Conservation (phyloP, 805 yeast genomes). For the Teunomyces pallodes region DNA sequence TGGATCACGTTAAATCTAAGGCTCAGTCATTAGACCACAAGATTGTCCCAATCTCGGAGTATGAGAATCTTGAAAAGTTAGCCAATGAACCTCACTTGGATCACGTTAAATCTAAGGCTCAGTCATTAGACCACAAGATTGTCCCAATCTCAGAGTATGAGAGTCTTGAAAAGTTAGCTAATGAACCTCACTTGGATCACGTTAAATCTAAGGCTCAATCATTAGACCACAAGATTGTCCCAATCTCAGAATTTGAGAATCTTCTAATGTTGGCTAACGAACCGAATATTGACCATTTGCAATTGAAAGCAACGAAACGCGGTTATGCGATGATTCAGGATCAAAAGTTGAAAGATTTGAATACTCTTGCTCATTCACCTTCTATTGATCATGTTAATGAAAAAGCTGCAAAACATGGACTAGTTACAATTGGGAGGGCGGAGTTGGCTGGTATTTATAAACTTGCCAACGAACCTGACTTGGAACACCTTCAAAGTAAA, state of each 20-base stretch:
- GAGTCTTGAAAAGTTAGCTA: constrained; percentile 13
- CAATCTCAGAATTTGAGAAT: not conserved
- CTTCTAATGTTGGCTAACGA: constrained; percentile 13
- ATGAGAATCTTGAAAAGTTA: not conserved
- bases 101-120: constrained; percentile 8
- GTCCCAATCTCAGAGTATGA: constrained; percentile 18
- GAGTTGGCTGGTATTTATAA: constrained; percentile 11
- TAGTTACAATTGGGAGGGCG: constrained; percentile 10
- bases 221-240: constrained; percentile 2
- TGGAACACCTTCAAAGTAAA: constrained; percentile 10
- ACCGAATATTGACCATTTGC: constrained; percentile 23
- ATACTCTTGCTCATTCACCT: constrained; percentile 15
- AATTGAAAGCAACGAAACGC: constrained; percentile 5
- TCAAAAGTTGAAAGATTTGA: constrained; percentile 8
- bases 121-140: constrained; percentile 6
- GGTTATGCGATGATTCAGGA: constrained; percentile 7
- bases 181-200: constrained; percentile 10
- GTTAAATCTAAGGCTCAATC: constrained; percentile 8
- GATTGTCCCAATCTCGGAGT: constrained; percentile 11
- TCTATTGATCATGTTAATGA: constrained; percentile 13
- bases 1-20: constrained; percentile 13
- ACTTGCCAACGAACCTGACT: constrained; percentile 17
- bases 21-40: not conserved
- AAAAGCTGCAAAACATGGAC: constrained; percentile 14
- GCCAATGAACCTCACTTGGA: constrained; percentile 16